phyloP scores from a whole-genome alignment of 495 filamentous ascomycete species.

The Aspergillus olivimuriae region DNA sequence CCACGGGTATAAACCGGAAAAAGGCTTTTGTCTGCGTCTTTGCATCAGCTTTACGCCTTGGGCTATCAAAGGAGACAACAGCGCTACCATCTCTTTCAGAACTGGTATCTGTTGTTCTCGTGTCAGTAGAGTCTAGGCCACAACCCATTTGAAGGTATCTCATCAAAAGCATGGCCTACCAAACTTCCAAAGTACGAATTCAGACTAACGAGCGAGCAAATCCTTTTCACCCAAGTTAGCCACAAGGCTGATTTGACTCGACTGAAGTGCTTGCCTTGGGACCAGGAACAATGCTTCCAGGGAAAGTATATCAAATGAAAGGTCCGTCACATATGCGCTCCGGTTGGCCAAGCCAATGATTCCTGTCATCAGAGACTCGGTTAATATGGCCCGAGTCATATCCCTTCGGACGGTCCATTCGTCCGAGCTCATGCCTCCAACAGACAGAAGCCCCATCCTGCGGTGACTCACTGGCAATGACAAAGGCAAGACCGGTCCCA shows the following conservation, averaged over 20 bases:
- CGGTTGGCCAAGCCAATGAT: slow-evolving; percentile 63
- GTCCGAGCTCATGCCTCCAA: too few species aligned
- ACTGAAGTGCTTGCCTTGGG: slow-evolving; percentile 58
- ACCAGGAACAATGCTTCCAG: slow-evolving; percentile 88
- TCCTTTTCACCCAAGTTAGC: slow-evolving; percentile 36
- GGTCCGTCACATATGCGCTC: slow-evolving; percentile 58
- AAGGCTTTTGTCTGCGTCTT: slow-evolving; percentile 71
- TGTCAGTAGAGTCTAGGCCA: slow-evolving; percentile 15
- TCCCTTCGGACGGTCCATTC: neutral
- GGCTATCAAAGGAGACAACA: neutral
- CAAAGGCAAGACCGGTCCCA: slow-evolving; percentile 67
- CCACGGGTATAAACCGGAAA: slow-evolving; percentile 82
- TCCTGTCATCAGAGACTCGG: slow-evolving; percentile 39
- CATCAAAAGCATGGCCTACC: slow-evolving; percentile 29
- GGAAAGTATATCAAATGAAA: slow-evolving; percentile 81
- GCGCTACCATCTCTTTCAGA: slow-evolving; percentile 72
- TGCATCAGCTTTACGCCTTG: slow-evolving; percentile 23
- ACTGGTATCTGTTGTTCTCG: slow-evolving; percentile 58
- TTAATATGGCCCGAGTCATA: neutral
- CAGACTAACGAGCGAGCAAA: slow-evolving; percentile 82
- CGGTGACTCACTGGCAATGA: slow-evolving; percentile 62
- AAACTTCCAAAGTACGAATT: slow-evolving; percentile 86
- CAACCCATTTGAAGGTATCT: neutral
- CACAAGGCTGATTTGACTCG: too few species aligned
- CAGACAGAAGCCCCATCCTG: too few species aligned